Evolutionary conservation across 495 filamentous ascomycete genomes (phyloP), one percentile per base, ranked within the genome.

Genomic region (Collariella sp.): DNA sequence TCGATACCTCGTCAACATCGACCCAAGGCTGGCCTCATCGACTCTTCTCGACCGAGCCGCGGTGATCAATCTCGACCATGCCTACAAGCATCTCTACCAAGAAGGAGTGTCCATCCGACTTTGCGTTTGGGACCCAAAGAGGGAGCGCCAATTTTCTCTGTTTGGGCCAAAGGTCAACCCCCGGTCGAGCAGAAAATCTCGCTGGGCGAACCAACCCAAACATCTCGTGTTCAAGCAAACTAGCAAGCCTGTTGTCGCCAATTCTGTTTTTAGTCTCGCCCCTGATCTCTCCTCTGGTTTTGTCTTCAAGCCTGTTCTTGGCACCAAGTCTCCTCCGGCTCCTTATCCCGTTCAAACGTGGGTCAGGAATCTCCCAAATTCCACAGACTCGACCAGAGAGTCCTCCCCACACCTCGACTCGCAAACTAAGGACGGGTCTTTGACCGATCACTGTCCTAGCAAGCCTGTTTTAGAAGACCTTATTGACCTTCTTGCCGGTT

Each of bases 1-100:
- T 7, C 68, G 64, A 1, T 59, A 66, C 47, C 62, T 75, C 16
- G 62, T 60, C 23, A 64, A 70, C 19, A 61, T 72, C 42, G 49
- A 52, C 10, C 61, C 66, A 11, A 50, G 24, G 31, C 52, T 52
- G 2, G 19, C 19, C 5, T 34, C 34, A 4, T 60, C 58, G 10
- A 61, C 43, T 35, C 58, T 48, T 36, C 42, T 54, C 47, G 61
- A 60, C 23, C 48, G 16, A 4, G 3, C 13, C 20, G 34, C 13
- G 6, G 45, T 52, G 11, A 10, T 7, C 0, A 19, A 45, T 12
- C 18, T 62, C 45, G 45, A 50, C 15, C 26, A 31, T 2, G 42
- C 39, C 4, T 69, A 67, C 48, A 40, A 42, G 40, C 42, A 18
- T 5, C 50, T 64, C 16, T 61, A 60, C 34, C 35, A 34, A 7